These are phyloP conservation scores for Aspergillus neotritici DNA, from an alignment of 2,329 filamentous ascomycete species.

Conservation along the genomic window DNA sequence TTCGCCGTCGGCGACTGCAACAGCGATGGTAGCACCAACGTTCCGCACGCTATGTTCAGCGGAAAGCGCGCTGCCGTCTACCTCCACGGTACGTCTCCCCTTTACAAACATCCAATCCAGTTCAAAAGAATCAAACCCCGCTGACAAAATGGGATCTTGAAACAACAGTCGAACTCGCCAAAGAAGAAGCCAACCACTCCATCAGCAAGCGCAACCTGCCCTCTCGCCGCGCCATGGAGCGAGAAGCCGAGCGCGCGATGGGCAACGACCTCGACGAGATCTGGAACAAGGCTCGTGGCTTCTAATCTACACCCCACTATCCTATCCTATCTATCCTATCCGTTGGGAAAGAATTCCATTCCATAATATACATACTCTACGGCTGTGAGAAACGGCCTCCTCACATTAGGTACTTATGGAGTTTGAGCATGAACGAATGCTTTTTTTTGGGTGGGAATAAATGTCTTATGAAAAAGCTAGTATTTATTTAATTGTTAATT, in stretches of 20 bases:
- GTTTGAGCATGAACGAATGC: no score
- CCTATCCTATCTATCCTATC: no score
- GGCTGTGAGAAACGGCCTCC: no score
- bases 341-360: no score
- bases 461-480: no score
- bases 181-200: slow-evolving; percentile 25
- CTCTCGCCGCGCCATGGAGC: slow-evolving; percentile 20
- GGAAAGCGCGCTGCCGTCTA: slow-evolving; percentile 56
- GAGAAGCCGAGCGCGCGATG: slow-evolving; percentile 25
- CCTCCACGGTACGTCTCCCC: slow-evolving; percentile 52
- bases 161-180: slow-evolving; percentile 28
- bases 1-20: slow-evolving; percentile 58
- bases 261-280: slow-evolving; percentile 26
- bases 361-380: no score
- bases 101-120: no score
- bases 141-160: no score
- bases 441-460: no score
- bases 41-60: slow-evolving; percentile 56
- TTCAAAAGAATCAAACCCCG: no score
- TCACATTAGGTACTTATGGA: no score
- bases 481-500: no score
- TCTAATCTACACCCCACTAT: slow-evolving; percentile 1
- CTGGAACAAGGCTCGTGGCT: slow-evolving; percentile 15
- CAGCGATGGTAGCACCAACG: slow-evolving; percentile 55
- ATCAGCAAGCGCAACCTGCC: slow-evolving; percentile 25